Percentiles rank a stretch among this genome's conserved stretches.
phyloP scores from a whole-genome alignment of 2,329 filamentous ascomycete species.

The Colletotrichum destructivum region DNA sequence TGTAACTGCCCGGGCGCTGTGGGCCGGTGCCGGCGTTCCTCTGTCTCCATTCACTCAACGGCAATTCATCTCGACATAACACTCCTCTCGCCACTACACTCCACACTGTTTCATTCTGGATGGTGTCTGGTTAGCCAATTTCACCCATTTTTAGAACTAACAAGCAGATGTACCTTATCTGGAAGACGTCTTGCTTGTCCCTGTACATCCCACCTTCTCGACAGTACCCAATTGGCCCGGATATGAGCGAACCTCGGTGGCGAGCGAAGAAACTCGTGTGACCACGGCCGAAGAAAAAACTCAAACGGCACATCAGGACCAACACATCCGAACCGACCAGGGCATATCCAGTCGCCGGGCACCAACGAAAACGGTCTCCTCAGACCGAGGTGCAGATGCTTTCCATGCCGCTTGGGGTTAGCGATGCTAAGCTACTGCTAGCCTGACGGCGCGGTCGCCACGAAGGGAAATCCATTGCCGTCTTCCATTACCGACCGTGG shows the following conservation, averaged over 20 bases:
- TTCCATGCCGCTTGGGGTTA: neutral
- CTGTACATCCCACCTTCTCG: no score
- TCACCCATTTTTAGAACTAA: neutral
- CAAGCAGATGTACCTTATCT: neutral
- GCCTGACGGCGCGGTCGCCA: neutral
- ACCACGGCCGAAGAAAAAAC: neutral
- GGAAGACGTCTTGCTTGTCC: neutral
- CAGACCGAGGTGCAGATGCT: neutral
- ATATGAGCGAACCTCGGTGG: neutral
- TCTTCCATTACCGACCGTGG: neutral
- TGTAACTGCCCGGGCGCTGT: no score
- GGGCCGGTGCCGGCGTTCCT: neutral
- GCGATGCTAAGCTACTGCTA: neutral
- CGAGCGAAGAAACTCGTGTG: constrained; percentile 5
- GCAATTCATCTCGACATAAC: neutral
- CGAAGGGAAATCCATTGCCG: neutral
- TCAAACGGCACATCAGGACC: neutral
- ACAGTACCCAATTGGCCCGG: neutral
- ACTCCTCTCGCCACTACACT: neutral
- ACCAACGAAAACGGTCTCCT: neutral
- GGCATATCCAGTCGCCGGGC: neutral
- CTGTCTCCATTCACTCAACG: no score
- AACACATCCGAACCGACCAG: neutral
- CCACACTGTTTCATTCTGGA: neutral
- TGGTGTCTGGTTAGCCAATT: neutral